Evolutionary conservation across 73 alveolate genomes (phyloP), one percentile per base, ranked within the genome.

Genomic region (Breviolum minutum): DNA sequence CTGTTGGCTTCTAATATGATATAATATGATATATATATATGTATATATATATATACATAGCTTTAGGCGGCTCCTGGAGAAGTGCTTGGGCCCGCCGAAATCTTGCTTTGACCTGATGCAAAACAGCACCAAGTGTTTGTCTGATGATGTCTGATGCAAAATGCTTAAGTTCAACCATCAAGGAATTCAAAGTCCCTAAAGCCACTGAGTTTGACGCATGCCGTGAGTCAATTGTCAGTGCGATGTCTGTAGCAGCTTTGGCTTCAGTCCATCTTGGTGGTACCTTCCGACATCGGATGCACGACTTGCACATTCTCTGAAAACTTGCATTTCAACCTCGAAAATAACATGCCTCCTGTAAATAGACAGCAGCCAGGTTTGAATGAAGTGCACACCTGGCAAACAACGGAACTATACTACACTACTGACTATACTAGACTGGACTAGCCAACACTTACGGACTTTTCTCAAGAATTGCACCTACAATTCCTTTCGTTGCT

Each of bases 261-360:
- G 96, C 96, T 48, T 90, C 76, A 90, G 96, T 71, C 96, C 96
- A 90, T 54, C 81, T 40, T 7, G 96, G 96, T 69, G 96, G 96
- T 80, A 90, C 96, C 96, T 90, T 24, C 66, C 40, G 66, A 11
- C 61, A 7, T 14, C 11, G 30, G 7, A 54, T 20, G 82, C 82
- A 27, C 14, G 30, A 26, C 32, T n/a, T 81, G 30, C 11, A 81
- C 8, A 63, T 85, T 61, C 82, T 24, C 17, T 40, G 5, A 40
- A 40, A 40, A 40, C 54, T 40, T 40, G 54, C 54, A 40, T 40
- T 40, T 40, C 54, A 40, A 40, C 54, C 54, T 40, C 54, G 54
- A 0, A 40, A 40, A 40, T 40, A 3, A 40, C 54, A 40, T 61
- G 74, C 96, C 96, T 90, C 96, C 87, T 70, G 87, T 87, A 90